Base-by-base conservation (phyloP, 2,329 filamentous ascomycete genomes). In the Exophiala alcalophila region DNA sequence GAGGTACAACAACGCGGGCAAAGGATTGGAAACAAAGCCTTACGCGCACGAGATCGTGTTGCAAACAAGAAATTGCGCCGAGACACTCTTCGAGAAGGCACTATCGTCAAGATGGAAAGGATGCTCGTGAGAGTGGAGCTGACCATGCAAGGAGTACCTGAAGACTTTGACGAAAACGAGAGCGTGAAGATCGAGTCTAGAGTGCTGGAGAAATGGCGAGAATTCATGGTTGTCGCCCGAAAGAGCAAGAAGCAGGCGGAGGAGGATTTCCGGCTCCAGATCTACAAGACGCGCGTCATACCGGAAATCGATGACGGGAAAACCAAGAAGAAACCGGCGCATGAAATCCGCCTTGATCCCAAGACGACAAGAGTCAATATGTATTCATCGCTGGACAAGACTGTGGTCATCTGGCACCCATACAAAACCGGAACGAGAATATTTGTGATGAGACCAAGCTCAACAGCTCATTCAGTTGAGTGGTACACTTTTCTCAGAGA, bases 401-500 rank as follows among this genome's bases (percentile, higher is more conserved):
- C 80, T 1, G 66, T 84, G 12, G 81, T 80, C 7, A 64, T 84
- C 7, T 84, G 80, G 72, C 67, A 73, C 21, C 74, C 76, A 3
- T 66, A 67, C 45, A 71, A 69, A 40, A 64, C 61, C 12, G 73
- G 77, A 3, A 80, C 76, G 2, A 69, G 70, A 23, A 81, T 84
- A 38, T 77, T 75, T 50, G 79, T 84, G 47, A 71, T 84, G 61
- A 73, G 78, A 20, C 72, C 80, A 4, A 72, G 76, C 9, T 81
- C 80, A 12, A 70, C 73, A 2, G 75, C 77, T 4, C 77, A 76
- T 54, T 76, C 79, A 5, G 74, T 81, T 7, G 81, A 84, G 58
- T 84, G 81, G 81, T 83, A 80, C 57, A 83, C 80, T 0, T 83
- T 83, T 50, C 65, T 84, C 10, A 69, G 74, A 9, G 75, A 77